These are phyloP conservation scores for Adenanthera pavonina DNA, from an alignment of 306 rosid genomes.

Conservation along the genomic window DNA sequence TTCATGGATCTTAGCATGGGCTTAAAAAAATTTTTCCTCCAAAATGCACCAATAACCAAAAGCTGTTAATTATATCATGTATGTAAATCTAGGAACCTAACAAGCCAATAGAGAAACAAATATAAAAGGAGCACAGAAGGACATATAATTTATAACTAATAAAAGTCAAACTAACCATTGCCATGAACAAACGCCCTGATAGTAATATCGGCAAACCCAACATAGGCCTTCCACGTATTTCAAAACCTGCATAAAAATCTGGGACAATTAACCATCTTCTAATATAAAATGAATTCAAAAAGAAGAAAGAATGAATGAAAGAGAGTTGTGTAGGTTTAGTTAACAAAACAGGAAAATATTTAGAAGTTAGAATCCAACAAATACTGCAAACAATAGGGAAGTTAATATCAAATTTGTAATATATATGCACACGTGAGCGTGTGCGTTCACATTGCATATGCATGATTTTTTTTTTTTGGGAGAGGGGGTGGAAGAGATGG, in stretches of 20 bases:
- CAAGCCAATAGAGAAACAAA: constrained; percentile 7
- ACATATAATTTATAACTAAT: constrained; percentile 10
- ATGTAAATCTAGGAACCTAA: constrained; percentile 23
- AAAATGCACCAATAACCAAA: constrained; percentile 17
- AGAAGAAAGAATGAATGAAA: constrained; percentile 9
- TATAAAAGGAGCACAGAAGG: constrained; percentile 12
- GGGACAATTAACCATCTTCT: constrained; percentile 35
- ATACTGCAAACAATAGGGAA: constrained; percentile 8
- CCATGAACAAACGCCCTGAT: constrained; percentile 99
- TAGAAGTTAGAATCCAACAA: constrained; percentile 27
- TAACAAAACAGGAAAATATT: constrained; percentile 27
- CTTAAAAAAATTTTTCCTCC: constrained; percentile 8
- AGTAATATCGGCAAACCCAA: constrained; percentile 97
- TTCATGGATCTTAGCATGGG: constrained; percentile 8
- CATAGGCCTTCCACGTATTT: constrained; percentile 96
- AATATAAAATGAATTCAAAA: constrained; percentile 33
- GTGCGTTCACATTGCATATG: background rate
- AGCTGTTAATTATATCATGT: constrained; percentile 13
- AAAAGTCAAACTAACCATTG: constrained; percentile 68
- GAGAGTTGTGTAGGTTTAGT: constrained; percentile 7
- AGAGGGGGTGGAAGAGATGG: background rate
- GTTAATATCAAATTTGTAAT: background rate
- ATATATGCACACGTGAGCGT: background rate
- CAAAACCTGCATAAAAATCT: constrained; percentile 64
- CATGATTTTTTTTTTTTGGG: background rate